phyloP scores from a whole-genome alignment of 257 asterid genomes.

The Coffea canephora region DNA sequence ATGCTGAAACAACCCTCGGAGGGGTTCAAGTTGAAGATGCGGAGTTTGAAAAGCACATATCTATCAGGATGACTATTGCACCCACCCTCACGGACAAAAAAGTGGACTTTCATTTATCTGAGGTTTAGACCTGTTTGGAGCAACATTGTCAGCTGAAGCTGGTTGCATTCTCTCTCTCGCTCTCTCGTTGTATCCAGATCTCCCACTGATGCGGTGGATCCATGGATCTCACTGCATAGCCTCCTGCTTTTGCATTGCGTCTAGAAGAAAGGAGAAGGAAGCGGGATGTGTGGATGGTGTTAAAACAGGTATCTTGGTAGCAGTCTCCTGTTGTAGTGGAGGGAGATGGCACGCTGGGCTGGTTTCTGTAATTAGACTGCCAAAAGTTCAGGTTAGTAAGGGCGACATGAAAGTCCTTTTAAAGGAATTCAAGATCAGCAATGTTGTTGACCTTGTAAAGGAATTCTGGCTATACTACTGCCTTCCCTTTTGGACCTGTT shows the following conservation, averaged over 20 bases:
- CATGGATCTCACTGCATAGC: not conserved
- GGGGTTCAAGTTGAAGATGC: slow-evolving; percentile 1
- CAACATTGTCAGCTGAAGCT: not conserved
- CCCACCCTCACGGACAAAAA: not conserved
- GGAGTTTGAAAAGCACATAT: not conserved
- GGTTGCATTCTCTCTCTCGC: not conserved
- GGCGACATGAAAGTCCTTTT: not conserved
- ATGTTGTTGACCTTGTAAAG: too few species aligned
- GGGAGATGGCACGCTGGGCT: not conserved
- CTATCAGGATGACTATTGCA: not conserved
- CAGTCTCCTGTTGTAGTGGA: not conserved
- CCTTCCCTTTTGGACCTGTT: too few species aligned
- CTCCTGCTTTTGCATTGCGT: not conserved
- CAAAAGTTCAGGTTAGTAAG: not conserved
- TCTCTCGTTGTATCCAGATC: not conserved
- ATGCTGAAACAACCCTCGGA: slow-evolving; percentile 6
- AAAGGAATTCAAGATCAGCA: not conserved
- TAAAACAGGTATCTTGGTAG: not conserved
- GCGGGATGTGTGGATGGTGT: not conserved
- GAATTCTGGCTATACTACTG: too few species aligned
- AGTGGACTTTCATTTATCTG: not conserved
- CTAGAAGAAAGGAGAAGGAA: not conserved
- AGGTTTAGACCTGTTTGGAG: not conserved
- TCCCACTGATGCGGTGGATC: not conserved
- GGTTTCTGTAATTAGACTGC: not conserved